Evolutionary conservation across 345 rosid species (phyloP).

Genomic region (Salix arbutifolia): DNA sequence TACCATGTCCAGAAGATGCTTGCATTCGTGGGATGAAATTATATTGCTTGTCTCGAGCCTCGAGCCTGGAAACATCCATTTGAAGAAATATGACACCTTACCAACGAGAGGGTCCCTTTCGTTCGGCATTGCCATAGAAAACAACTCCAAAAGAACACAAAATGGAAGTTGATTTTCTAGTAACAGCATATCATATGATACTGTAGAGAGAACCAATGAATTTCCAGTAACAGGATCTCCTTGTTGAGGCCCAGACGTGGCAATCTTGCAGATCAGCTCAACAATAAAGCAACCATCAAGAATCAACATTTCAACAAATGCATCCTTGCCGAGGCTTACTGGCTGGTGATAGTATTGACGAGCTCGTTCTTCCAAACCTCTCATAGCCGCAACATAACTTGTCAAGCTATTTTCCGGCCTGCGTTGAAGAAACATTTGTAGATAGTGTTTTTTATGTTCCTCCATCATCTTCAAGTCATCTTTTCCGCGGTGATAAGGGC

Average conservation of each 20-base stretch:
- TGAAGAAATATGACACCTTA: not conserved
- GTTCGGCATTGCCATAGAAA: not conserved
- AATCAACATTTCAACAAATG: too few relatives aligned
- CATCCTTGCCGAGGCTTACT: not conserved
- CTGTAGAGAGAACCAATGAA: not conserved
- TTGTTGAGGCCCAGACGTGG: too few relatives aligned
- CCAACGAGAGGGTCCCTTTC: too few relatives aligned
- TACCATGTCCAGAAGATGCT: slow-evolving; percentile 11
- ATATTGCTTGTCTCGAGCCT: not conserved
- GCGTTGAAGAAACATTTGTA: too few relatives aligned
- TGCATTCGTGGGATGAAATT: not conserved
- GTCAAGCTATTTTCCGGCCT: too few relatives aligned
- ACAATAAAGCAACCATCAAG: too few relatives aligned
- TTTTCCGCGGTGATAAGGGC: too few relatives aligned
- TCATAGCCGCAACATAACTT: not conserved
- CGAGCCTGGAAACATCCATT: not conserved
- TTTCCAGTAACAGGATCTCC: not conserved
- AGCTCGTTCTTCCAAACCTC: slow-evolving; percentile 23
- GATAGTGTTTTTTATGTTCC: too few relatives aligned
- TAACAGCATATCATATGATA: not conserved
- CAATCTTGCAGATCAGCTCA: too few relatives aligned
- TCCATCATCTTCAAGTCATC: too few relatives aligned
- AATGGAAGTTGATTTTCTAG: slow-evolving; percentile 21
- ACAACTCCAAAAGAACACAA: slow-evolving; percentile 5
- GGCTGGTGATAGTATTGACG: slow-evolving; percentile 15